Conservation (phyloP, 2,329 filamentous ascomycete genomes). For the Fusarium protoensiforme region DNA sequence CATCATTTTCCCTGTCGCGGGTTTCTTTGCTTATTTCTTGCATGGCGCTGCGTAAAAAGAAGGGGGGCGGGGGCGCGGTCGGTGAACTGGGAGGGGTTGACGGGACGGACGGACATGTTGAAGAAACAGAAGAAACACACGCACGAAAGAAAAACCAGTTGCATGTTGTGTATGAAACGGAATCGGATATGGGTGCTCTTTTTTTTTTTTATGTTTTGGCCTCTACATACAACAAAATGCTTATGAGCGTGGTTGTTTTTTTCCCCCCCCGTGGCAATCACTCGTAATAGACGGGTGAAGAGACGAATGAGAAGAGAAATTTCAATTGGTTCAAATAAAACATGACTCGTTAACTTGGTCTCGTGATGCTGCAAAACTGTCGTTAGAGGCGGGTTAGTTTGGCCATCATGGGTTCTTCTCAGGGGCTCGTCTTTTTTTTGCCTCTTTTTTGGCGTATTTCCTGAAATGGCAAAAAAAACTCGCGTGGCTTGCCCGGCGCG, state of each 20-base stretch:
- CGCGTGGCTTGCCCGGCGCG: not conserved
- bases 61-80: conserved; percentile 29
- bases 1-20: conserved; percentile 2
- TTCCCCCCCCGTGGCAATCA: not conserved
- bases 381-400: not conserved
- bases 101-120: conserved; percentile 10
- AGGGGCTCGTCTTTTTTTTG: not conserved
- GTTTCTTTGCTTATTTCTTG: conserved; percentile 27
- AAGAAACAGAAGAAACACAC: not conserved
- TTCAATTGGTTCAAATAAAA: not conserved
- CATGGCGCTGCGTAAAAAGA: conserved; percentile 40
- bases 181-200: conserved; percentile 9
- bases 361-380: not conserved
- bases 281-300: not conserved
- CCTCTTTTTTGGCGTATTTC: not conserved
- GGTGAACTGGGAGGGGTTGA: conserved; percentile 2
- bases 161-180: conserved; percentile 25
- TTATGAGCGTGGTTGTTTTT: not conserved
- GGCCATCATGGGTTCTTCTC: not conserved
- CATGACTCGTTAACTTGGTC: not conserved
- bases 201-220: not conserved
- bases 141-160: conserved; percentile 20
- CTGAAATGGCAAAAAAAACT: not conserved
- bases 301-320: not conserved
- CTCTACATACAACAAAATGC: not conserved